Evolutionary conservation across 208 protist genomes (phyloP).

Genomic region (Leishmania tarentolae): DNA sequence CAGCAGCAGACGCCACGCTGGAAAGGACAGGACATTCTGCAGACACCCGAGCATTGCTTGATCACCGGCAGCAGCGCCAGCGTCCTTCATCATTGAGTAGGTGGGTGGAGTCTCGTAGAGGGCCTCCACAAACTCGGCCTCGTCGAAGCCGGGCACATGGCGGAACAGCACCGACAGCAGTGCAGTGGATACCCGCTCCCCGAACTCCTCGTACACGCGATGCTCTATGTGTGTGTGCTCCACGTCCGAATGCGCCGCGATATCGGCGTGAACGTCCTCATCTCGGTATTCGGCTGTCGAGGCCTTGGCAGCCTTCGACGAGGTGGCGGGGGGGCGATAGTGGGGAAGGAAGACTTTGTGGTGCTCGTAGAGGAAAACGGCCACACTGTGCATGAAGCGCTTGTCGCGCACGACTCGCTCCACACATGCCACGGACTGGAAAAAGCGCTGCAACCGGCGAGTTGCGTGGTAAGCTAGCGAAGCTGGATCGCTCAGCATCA

Average conservation of each 20-base stretch:
- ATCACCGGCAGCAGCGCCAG: not conserved
- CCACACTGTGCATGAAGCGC: slow-evolving; percentile 58
- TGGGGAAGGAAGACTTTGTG: slow-evolving; percentile 73
- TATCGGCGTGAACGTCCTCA: not conserved
- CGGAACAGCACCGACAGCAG: slow-evolving; percentile 49
- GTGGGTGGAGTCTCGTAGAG: slow-evolving; percentile 69
- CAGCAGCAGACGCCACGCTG: slow-evolving; percentile 75
- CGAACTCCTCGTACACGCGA: slow-evolving; percentile 68
- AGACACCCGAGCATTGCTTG: not conserved
- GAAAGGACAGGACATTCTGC: slow-evolving; percentile 73
- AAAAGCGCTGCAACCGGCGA: slow-evolving; percentile 61
- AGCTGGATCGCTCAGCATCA: slow-evolving; percentile 15
- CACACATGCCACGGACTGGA: slow-evolving; percentile 55
- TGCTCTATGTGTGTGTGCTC: slow-evolving; percentile 78
- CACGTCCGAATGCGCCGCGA: slow-evolving; percentile 5
- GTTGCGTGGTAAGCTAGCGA: slow-evolving; percentile 51
- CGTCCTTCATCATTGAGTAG: not conserved
- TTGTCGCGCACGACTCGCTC: slow-evolving; percentile 63
- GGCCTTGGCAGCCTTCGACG: not conserved
- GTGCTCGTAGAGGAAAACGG: slow-evolving; percentile 66
- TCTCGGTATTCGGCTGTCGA: not conserved
- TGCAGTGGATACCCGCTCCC: slow-evolving; percentile 44
- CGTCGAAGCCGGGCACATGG: slow-evolving; percentile 67
- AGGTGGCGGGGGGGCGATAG: not conserved
- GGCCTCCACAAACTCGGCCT: slow-evolving; percentile 75